Evolutionary conservation across 1,139 yeast genomes (phyloP), one percentile per base, ranked within the genome.

Genomic region (Petasospora rhodanensis): DNA sequence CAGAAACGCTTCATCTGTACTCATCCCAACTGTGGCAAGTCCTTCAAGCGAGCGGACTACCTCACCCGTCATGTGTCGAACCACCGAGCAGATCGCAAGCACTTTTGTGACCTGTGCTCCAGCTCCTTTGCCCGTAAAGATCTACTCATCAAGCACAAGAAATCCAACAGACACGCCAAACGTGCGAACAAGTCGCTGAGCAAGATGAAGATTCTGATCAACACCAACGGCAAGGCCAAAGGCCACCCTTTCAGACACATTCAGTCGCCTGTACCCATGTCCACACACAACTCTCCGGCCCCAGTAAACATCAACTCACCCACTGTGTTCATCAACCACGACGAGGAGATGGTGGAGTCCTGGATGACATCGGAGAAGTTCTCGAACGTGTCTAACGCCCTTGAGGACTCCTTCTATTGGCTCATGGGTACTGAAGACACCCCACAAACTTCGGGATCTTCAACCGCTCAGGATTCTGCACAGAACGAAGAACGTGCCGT

Each of bases 341-440:
- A 12, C 24, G 9, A 18, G 15, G 6, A 19, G 17, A 18, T n/a
- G 8, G n/a, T 18, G 14, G 13, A 13, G 13, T 5, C 22, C 2
- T 10, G 17, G 7, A 22, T 28, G 26, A 5, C 22, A 2, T 28
- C 35, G 3, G 31, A 24, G 4, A 32, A 39, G 16, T 46, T 41
- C 32, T 40, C 47, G 4, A 46, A 37, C 17, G 41, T 44, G 10
- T 34, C 46, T 10, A 38, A 40, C 20, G 31, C 40, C 2, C 19
- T 37, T 1, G 42, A 43, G 31, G 52, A 49, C 24, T 28, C 46
- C 5, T 47, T 48, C 29, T 43, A 42, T 5, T 53, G 54, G 55
- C 35, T 52, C 4, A 47, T 53, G 38, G 58, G 58, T 1, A 26
- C 15, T 5, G 24, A 29, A n/a, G n/a, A n/a, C n/a, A n/a, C n/a